phyloP scores from a whole-genome alignment of 306 rosid species.

The Herpetospermum pedunculosum region DNA sequence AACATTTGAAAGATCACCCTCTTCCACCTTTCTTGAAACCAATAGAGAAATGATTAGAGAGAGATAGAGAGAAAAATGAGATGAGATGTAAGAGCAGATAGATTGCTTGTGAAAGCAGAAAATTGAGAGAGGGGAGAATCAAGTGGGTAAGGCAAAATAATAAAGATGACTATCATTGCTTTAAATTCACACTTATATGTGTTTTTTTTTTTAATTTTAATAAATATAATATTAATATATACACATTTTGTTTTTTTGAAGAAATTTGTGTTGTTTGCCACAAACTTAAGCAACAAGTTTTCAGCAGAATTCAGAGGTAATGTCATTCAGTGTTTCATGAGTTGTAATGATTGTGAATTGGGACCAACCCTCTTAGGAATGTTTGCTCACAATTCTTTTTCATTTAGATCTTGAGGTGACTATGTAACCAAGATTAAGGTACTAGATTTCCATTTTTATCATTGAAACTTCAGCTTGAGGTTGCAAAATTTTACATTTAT shows the following conservation, averaged over 20 bases:
- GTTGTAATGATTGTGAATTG: not conserved
- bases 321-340: not conserved
- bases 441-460: not conserved
- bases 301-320: not conserved
- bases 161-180: constrained; percentile 13
- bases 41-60: not conserved
- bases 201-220: not conserved
- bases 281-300: constrained; percentile 10
- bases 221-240: no score
- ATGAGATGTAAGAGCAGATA: constrained; percentile 15
- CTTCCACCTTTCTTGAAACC: not conserved
- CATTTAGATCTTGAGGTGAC: not conserved
- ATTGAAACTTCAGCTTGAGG: not conserved
- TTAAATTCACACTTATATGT: not conserved
- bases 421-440: not conserved
- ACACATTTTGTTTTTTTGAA: not conserved
- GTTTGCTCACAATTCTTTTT: not conserved
- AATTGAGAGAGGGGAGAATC: no score
- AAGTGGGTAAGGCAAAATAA: no score
- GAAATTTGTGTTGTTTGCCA: not conserved
- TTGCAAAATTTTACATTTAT: not conserved
- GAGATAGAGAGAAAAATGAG: constrained; percentile 6
- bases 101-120: constrained; percentile 65
- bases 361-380: constrained; percentile 1
- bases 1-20: not conserved